phyloP scores from a whole-genome alignment of 1,139 yeast species.

The Debaryomycetaceae sp. region DNA sequence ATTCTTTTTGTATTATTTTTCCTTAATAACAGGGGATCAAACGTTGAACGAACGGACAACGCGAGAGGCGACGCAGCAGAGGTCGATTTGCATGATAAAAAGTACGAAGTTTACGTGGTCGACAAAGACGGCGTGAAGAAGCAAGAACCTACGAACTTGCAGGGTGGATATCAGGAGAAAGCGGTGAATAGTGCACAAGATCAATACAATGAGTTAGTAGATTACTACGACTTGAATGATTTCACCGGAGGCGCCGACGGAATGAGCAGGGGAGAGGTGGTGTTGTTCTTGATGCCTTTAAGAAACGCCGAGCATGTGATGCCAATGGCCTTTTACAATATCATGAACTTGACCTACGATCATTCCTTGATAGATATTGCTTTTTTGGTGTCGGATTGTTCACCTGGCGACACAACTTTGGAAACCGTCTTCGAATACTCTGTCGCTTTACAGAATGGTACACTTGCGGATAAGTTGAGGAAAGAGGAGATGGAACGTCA shows the following conservation, averaged over 20 bases:
- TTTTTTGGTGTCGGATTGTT: constrained; percentile 80
- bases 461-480: constrained; percentile 50
- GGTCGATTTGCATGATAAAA: constrained; percentile 7
- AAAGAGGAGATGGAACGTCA: constrained; percentile 32
- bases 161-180: constrained; percentile 3
- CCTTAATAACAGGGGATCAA: neutral
- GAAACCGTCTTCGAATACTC: constrained; percentile 65
- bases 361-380: constrained; percentile 81
- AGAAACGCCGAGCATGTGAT: constrained; percentile 79
- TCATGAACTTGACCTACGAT: constrained; percentile 83
- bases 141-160: neutral
- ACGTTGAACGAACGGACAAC: constrained; percentile 4
- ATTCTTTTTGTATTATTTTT: neutral
- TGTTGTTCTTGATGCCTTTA: constrained; percentile 71
- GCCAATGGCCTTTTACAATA: constrained; percentile 78
- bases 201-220: constrained; percentile 38
- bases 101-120: constrained; percentile 29
- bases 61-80: neutral
- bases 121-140: constrained; percentile 35
- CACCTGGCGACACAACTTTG: constrained; percentile 70
- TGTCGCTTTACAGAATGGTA: constrained; percentile 68
- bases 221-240: constrained; percentile 58
- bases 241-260: constrained; percentile 58
- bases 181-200: constrained; percentile 13
- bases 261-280: constrained; percentile 55